A percentile compares a stretch with the other conserved stretches of the same genome.
phyloP scores from a whole-genome alignment of 2,329 filamentous ascomycete species.

The Drechslerella coelobrocha region DNA sequence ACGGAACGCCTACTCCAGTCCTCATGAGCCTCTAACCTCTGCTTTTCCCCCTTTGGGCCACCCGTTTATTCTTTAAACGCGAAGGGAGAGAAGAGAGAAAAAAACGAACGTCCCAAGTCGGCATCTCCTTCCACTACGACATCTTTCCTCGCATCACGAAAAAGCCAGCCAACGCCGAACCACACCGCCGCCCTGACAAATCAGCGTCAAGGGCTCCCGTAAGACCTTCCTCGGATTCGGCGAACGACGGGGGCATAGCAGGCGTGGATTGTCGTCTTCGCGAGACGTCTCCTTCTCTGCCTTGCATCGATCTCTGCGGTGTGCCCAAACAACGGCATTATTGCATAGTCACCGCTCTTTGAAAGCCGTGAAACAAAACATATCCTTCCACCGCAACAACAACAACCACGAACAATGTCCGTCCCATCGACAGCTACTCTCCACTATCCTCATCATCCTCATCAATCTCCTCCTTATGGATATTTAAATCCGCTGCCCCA shows the following conservation, averaged over 20 bases:
- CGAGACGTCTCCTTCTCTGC: no score
- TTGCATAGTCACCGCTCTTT: background rate
- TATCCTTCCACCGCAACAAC: constrained; percentile 13
- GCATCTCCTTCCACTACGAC: constrained; percentile 12
- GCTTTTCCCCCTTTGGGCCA: constrained; percentile 32
- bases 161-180: background rate
- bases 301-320: background rate
- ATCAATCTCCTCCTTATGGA: constrained; percentile 45
- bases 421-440: constrained; percentile 49
- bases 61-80: constrained; percentile 49
- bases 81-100: constrained; percentile 24
- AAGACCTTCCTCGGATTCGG: background rate
- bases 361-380: constrained; percentile 2
- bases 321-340: constrained; percentile 1
- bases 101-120: constrained; percentile 13
- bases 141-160: constrained; percentile 22
- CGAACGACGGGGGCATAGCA: background rate
- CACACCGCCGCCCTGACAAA: background rate
- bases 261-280: no score
- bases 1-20: constrained; percentile 9
- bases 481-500: constrained; percentile 46
- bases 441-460: constrained; percentile 47
- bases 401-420: constrained; percentile 36
- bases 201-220: background rate
- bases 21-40: constrained; percentile 46